Evolutionary conservation across 2,329 filamentous ascomycete genomes (phyloP), one percentile per base, ranked within the genome.

Genomic region (Orbilia quercus): DNA sequence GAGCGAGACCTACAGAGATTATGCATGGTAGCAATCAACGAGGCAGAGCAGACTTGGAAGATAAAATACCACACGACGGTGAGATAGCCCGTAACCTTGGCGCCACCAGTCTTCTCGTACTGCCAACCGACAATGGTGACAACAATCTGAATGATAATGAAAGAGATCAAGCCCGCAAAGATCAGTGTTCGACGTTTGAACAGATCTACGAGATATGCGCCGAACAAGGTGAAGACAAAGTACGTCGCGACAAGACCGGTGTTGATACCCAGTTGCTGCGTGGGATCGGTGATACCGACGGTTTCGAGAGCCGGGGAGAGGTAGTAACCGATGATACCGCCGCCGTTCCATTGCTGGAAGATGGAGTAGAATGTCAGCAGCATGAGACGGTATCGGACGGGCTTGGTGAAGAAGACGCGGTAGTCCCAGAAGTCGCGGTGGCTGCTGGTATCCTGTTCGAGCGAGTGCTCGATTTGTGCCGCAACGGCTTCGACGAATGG

Each of bases 41-140:
- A 79, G 0, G 83, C 81, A 1, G 81, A 83, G 76, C 81, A 83
- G 16, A 83, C 80, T 76, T 84, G 83, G 78, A 84, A 84, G 51
- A 82, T 75, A 75, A 83, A 85, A 42, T 84, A 81, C 81, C 82
- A 84, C 51, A 83, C 78, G 1, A 84, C 79, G 0, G 82, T 83
- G 1, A 84, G 77, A 2, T 78, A 80, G 3, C 81, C 82, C 2
- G 81, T 78, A 0, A 81, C 79, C 14, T 78, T 76, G 22, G 74
- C 78, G 5, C 67, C 67, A 22, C 75, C 69, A 7, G 76, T 76
- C 4, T 81, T 22, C 7, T 75, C 77, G 73, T 82, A 84, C 58
- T 81, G 80, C 83, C 83, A 84, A 3, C 82, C 82, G 0, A 83
- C 84, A 50, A 84, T 83, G 0, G 83, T 84, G 5, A 81, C 81